Evolutionary conservation across 495 filamentous ascomycete species (phyloP), one percentile per base, ranked within the genome.

Genomic region (Aspergillus indologenus): DNA sequence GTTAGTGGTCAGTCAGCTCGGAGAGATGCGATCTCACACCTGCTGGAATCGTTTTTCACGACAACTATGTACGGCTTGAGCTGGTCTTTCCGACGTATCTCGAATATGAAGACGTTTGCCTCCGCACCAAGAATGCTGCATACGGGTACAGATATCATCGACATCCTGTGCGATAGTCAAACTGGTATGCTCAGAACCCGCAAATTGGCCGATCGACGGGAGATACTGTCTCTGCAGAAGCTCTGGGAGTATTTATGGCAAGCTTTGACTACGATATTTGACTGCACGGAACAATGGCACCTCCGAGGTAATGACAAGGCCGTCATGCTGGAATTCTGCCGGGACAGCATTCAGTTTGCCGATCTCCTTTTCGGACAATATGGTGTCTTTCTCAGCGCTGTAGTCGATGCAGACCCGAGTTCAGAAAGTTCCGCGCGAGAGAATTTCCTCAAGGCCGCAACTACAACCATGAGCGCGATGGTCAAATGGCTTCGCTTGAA

Each of bases 341-440:
- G 94, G 61, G 90, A 97, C 64, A 87, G 88, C 24, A 98, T 98
- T 79, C 89, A 97, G 61, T 89, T 96, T 64, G 92, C 92, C 2
- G 89, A 96, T 65, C 81, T 82, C 20, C 78, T 96, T 3, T 90
- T 98, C 64, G 85, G 88, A 53, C 85, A 95, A 61, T 92, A 91
- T 74, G 85, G 81, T 53, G 81, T 96, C 43, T 82, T 96, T 65
- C 81, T 88, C 0, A 85, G 84, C 54, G 88, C 88, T 45, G 72
- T 92, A 18, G 72, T 74, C 55, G 71, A 69, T 50, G 74, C 71
- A 57, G 75, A 81, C 29, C 57, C 68, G 19, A 71, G 68, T 5
- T 69, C 75, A 18, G 72, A 73, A 43, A 72, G 75, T 52, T 71
- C 71, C 2, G 75, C 77, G n/a, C 71, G 73, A 14, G 73, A 74